Conservation (phyloP, 257 asterid species). For the Salvia miltiorrhiza region DNA sequence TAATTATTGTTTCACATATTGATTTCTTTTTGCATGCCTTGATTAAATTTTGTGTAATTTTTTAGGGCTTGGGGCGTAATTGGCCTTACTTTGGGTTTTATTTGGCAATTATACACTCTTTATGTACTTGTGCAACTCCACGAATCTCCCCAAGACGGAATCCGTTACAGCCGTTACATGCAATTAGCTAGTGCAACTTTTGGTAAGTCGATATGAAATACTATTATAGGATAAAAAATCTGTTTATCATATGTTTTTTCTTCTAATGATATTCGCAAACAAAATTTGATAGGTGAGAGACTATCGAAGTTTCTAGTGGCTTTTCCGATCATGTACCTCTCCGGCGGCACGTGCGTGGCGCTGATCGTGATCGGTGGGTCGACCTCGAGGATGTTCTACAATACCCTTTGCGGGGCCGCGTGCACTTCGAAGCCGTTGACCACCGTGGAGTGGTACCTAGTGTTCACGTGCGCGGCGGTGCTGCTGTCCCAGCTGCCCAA, state of each 20-base stretch:
- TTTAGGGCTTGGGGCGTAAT: slow-evolving; percentile 83
- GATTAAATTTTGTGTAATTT: background rate
- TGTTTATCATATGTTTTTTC: too few species aligned
- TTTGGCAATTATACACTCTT: slow-evolving; percentile 89
- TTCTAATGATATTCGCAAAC: background rate
- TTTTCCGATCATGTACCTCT: slow-evolving; percentile 67
- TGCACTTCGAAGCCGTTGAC: slow-evolving; percentile 57
- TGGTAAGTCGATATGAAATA: slow-evolving; percentile 36
- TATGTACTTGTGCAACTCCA: slow-evolving; percentile 78
- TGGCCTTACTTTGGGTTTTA: slow-evolving; percentile 56
- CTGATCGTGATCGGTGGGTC: slow-evolving; percentile 80
- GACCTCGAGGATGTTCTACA: slow-evolving; percentile 54
- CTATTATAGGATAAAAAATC: background rate
- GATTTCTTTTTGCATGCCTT: background rate
- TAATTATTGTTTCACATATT: background rate
- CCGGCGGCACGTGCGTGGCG: slow-evolving; percentile 83
- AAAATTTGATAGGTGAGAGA: slow-evolving; percentile 32
- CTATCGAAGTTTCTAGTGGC: slow-evolving; percentile 40
- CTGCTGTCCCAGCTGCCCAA: slow-evolving; percentile 84
- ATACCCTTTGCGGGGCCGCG: slow-evolving; percentile 56
- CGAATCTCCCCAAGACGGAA: slow-evolving; percentile 65
- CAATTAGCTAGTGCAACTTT: slow-evolving; percentile 75
- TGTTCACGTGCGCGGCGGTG: slow-evolving; percentile 77
- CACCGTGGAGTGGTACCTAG: slow-evolving; percentile 77
- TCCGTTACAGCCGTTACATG: slow-evolving; percentile 88